phyloP scores from a whole-genome alignment of 129 eudicot genomes.

The Escallonia herrerae region DNA sequence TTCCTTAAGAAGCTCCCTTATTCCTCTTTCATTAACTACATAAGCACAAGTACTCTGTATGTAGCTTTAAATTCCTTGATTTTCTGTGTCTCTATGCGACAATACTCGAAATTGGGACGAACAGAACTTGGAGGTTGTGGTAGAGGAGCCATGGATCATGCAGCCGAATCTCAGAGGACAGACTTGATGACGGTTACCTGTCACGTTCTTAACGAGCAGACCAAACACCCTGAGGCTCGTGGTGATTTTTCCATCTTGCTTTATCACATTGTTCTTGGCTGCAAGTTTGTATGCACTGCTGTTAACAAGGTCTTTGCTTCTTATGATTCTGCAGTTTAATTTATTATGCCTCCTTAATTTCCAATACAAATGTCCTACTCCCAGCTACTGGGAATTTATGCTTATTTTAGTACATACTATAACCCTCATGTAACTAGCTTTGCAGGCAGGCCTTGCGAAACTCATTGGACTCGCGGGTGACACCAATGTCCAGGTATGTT shows the following conservation, averaged over 20 bases:
- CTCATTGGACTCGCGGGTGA: slow-evolving; percentile 98
- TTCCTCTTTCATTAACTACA: not conserved
- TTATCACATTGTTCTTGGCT: slow-evolving; percentile 91
- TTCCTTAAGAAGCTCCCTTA: not conserved
- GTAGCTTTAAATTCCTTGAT: no score
- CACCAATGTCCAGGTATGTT: slow-evolving; percentile 92
- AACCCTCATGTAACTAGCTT: not conserved
- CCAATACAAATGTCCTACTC: no score
- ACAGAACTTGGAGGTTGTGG: no score
- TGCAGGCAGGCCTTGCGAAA: slow-evolving; percentile 97
- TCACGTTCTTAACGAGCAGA: slow-evolving; percentile 80
- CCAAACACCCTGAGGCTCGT: slow-evolving; percentile 85
- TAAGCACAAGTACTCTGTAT: no score
- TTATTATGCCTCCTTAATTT: no score
- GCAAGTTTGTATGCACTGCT: slow-evolving; percentile 95
- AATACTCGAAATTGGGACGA: no score
- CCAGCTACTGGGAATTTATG: no score
- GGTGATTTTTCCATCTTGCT: slow-evolving; percentile 94
- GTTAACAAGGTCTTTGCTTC: slow-evolving; percentile 63
- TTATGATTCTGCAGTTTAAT: no score
- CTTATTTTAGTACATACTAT: no score
- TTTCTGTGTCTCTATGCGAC: no score
- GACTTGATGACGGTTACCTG: slow-evolving; percentile 96
- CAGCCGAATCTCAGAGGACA: slow-evolving; percentile 76
- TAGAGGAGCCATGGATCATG: slow-evolving; percentile 59